Evolutionary conservation across 768 basidiomycete species (phyloP).

Genomic region (Lyophyllum decastes): DNA sequence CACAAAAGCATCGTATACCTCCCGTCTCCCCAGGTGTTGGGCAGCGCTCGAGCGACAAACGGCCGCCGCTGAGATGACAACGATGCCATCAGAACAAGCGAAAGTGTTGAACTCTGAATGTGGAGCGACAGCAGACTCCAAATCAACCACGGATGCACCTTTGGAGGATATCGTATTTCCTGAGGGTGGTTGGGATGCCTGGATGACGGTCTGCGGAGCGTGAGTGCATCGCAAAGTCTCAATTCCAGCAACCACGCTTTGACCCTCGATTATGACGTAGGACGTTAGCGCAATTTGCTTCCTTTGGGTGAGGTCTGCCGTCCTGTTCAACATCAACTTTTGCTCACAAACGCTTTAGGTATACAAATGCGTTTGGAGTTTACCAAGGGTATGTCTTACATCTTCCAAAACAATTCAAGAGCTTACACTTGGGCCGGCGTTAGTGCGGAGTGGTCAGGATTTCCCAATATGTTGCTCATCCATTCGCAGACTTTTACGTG

Average conservation of each 20-base stretch:
- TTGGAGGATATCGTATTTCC: conserved; percentile 4
- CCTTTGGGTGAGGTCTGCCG: conserved; percentile 21
- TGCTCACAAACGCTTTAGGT: conserved; percentile 9
- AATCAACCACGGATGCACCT: not conserved
- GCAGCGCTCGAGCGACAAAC: too few relatives aligned
- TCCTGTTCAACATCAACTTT: not conserved
- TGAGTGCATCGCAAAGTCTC: conserved; percentile 7
- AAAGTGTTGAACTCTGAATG: too few relatives aligned
- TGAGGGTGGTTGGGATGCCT: conserved; percentile 19
- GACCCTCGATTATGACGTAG: conserved; percentile 1
- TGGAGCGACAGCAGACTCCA: too few relatives aligned
- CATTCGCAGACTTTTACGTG: conserved; percentile 24
- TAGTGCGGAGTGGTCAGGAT: not conserved
- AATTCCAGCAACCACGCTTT: not conserved
- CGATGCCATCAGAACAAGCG: too few relatives aligned
- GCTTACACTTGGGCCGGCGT: too few relatives aligned
- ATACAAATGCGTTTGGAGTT: conserved; percentile 27
- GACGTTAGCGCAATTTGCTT: conserved; percentile 18
- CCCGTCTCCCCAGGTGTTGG: too few relatives aligned
- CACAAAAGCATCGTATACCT: too few relatives aligned
- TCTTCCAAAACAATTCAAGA: not conserved
- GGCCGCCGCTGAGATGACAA: too few relatives aligned
- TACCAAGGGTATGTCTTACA: conserved; percentile 24
- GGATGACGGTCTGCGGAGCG: conserved; percentile 19
- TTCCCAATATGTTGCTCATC: too few relatives aligned